Evolutionary conservation across 352 stramenopile genomes (phyloP).

Genomic region (Phytophthora fragariae): DNA sequence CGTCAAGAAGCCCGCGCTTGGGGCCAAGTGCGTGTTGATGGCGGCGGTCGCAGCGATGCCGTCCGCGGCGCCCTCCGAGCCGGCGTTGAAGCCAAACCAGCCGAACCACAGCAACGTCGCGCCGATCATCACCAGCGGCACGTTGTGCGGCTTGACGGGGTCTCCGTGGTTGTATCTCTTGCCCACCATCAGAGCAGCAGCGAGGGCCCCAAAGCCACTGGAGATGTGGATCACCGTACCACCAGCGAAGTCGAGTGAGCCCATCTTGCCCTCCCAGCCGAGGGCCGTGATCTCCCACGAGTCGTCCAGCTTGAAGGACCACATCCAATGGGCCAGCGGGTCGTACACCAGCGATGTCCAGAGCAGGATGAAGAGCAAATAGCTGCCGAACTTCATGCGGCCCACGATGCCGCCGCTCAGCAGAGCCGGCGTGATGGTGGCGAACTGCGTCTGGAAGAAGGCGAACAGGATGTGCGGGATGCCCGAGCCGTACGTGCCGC

Average conservation of each 20-base stretch:
- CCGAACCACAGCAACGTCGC: constrained; percentile 83
- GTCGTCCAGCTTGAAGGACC: constrained; percentile 70
- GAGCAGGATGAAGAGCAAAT: constrained; percentile 78
- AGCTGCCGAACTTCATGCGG: constrained; percentile 83
- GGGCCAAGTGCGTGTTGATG: constrained; percentile 79
- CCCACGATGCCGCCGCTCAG: constrained; percentile 84
- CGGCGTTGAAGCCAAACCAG: constrained; percentile 88
- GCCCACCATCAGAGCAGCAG: constrained; percentile 71
- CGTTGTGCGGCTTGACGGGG: constrained; percentile 79
- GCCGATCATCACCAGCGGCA: constrained; percentile 85
- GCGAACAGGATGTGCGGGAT: constrained; percentile 82
- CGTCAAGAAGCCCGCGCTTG: constrained; percentile 68
- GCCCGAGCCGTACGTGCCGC: constrained; percentile 58
- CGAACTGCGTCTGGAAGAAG: constrained; percentile 88
- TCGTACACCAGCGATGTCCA: constrained; percentile 89
- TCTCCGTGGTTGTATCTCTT: constrained; percentile 80
- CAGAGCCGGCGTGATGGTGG: constrained; percentile 79
- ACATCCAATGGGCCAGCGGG: constrained; percentile 87
- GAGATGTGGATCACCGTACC: constrained; percentile 87
- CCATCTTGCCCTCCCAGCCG: constrained; percentile 77
- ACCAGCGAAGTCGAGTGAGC: constrained; percentile 80
- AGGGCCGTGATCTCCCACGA: constrained; percentile 50
- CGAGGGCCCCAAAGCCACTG: constrained; percentile 77
- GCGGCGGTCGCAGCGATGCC: constrained; percentile 66
- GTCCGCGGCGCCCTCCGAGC: constrained; percentile 63